Base-by-base conservation (phyloP, 768 basidiomycete genomes). In the Leccinum variicolor region DNA sequence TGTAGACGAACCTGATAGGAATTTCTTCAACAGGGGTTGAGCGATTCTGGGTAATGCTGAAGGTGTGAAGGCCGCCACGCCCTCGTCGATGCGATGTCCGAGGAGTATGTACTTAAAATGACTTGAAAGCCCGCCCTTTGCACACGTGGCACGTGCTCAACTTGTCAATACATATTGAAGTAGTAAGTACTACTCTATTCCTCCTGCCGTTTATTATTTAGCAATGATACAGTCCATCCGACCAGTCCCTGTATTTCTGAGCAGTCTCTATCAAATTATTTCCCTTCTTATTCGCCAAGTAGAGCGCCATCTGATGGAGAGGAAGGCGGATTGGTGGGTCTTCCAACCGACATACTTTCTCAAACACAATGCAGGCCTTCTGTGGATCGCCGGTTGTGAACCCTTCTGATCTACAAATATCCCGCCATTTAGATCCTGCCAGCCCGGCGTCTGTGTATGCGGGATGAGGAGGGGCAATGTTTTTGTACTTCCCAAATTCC, bases 181-280 rank as follows among this genome's bases (percentile, higher is more conserved):
- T n/a, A n/a, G n/a, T 33, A 33, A 26, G 28, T 29, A 29, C 29
- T 33, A 5, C 33, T 13, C 33, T 5, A 33, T 14, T 14, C 33
- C 33, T 33, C 33, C 33, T 33, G 17, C 36, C 36, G 15, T 9
- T 45, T 45, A 11, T 21, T 21, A 11, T 45, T 45, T 45, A 11
- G 43, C 43, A 26, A 23, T 25, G 10, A 41, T 70, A 68, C 1
- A 70, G 3, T 1, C 68, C 62, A 26, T 67, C 61, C 4, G 63
- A 62, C 69, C 68, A 71, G 2, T 54, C 53, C n/a, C 48, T 60
- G 50, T 67, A 67, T 39, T 56, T 69, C 51, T 67, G 60, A 1
- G 28, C 62, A 3, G 17, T 21, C 33, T 63, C 65, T 6, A 59
- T 34, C 33, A 63, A 53, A 25, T 25, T 23, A 33, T 53, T 59